Percentiles rank a stretch among this genome's conserved stretches.
Conservation (phyloP, 345 rosid genomes). For the Populus pruinosa region DNA sequence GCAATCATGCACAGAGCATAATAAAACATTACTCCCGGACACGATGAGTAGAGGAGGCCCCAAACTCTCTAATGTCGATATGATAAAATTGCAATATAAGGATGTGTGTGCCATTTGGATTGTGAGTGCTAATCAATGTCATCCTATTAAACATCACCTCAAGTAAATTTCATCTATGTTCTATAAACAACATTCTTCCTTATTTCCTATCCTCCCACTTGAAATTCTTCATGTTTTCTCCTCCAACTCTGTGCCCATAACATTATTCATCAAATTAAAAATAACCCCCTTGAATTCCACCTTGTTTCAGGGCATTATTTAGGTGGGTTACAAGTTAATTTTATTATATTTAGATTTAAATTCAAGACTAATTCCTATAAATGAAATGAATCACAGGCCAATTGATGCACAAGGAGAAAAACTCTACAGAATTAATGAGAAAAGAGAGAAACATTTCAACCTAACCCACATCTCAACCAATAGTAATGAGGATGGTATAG, state of each 20-base stretch:
- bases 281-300: conserved; percentile 46
- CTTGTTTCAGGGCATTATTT: conserved; percentile 41
- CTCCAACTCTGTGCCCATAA: conserved; percentile 12
- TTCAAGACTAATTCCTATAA: conserved; percentile 6
- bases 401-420: neutral
- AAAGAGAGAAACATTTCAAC: neutral
- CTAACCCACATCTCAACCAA: neutral
- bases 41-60: neutral
- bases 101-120: conserved; percentile 14
- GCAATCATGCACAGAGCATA: neutral
- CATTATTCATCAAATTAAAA: neutral
- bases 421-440: neutral
- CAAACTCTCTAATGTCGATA: neutral
- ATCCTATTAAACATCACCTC: neutral
- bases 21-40: neutral
- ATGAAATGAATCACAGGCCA: neutral
- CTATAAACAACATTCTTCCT: conserved; percentile 24
- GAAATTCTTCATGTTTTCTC: conserved; percentile 10
- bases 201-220: conserved; percentile 33
- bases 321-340: conserved; percentile 18
- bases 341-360: conserved; percentile 12
- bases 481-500: conserved; percentile 7
- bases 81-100: conserved; percentile 1
- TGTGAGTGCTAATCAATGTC: conserved; percentile 13
- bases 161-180: conserved; percentile 31